Conservation (phyloP, 2,329 filamentous ascomycete genomes). For the Trichoderma cornu-damae region DNA sequence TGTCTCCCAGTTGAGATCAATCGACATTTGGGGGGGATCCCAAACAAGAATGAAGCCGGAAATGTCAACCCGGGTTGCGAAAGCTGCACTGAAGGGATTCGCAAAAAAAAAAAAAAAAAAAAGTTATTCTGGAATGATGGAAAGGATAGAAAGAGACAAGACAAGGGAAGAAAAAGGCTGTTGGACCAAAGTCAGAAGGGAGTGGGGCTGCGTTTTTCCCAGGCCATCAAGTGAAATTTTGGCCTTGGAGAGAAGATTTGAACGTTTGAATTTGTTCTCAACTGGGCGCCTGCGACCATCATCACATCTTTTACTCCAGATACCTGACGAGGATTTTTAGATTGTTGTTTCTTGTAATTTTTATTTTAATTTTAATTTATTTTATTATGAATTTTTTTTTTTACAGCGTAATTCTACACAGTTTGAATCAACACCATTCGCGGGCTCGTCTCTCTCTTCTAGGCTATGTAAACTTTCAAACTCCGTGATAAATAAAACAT, state of each 20-base stretch:
- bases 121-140: neutral
- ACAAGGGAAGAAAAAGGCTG: no score
- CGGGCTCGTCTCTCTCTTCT: neutral
- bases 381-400: neutral
- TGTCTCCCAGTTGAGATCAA: conserved; percentile 94
- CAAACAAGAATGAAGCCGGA: neutral
- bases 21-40: conserved; percentile 69
- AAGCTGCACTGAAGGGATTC: neutral
- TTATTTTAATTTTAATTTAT: neutral
- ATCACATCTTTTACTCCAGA: no score
- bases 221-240: no score
- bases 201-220: neutral
- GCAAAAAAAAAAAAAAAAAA: no score
- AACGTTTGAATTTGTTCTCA: no score
- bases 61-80: neutral
- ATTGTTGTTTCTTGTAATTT: no score
- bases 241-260: no score
- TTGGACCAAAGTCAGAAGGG: neutral
- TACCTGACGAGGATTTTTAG: no score
- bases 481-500: conserved; percentile 1
- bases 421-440: neutral
- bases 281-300: no score
- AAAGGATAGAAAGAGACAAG: no score
- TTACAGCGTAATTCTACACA: neutral
- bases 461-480: neutral